Conservation (phyloP, 305 asterid genomes). For the Withania somnifera region DNA sequence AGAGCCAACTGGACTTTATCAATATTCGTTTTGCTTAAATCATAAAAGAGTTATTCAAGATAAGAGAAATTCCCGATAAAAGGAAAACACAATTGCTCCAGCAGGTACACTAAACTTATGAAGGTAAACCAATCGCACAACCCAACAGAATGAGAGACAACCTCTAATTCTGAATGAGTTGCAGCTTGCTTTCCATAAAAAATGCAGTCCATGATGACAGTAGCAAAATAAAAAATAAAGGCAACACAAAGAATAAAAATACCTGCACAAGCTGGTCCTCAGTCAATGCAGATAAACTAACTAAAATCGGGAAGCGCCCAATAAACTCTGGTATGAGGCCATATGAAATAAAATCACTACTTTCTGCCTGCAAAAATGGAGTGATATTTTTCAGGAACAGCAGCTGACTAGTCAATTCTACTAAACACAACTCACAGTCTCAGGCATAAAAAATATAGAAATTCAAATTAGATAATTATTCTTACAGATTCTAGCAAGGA, state of each 20-base stretch:
- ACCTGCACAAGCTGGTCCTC: conserved; percentile 95
- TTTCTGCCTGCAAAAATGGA: conserved; percentile 59
- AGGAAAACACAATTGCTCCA: not conserved
- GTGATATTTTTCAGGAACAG: conserved; percentile 14
- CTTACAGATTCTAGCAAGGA: conserved; percentile 87
- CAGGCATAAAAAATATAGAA: not conserved
- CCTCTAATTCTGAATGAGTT: not conserved
- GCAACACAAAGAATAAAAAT: not conserved
- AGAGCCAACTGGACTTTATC: not conserved
- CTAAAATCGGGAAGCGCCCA: conserved; percentile 94
- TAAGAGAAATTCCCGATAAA: not conserved
- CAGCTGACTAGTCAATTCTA: not conserved
- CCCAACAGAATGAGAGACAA: not conserved
- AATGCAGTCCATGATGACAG: not conserved
- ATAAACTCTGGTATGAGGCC: conserved; percentile 93
- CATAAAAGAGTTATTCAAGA: not conserved
- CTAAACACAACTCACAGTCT: not conserved
- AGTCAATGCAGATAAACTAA: conserved; percentile 73
- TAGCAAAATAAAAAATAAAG: not conserved
- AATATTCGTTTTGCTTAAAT: not conserved
- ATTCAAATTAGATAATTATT: not conserved
- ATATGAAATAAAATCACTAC: conserved; percentile 84
- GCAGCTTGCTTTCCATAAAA: not conserved
- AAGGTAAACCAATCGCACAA: not conserved
- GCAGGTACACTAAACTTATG: not conserved